These are phyloP conservation scores for Trichoderma gracile DNA, from an alignment of 2,329 filamentous ascomycete genomes.

Conservation along the genomic window DNA sequence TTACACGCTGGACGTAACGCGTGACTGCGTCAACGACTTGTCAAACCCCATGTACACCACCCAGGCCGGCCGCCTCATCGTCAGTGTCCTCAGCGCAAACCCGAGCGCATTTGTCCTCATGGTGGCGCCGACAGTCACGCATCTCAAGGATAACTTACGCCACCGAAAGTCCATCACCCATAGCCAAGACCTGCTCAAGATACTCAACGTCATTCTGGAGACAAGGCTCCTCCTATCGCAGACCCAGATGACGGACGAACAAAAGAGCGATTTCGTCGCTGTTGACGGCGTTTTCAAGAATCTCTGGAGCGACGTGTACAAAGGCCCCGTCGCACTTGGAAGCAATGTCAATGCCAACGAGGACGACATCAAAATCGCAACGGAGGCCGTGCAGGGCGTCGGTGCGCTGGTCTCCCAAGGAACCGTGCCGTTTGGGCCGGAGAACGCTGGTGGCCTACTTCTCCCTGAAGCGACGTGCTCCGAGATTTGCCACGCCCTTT, in stretches of 20 bases:
- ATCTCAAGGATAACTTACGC: conserved; percentile 53
- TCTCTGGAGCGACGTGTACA: conserved; percentile 48
- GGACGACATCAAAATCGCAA: conserved; percentile 45
- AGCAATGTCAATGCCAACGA: conserved; percentile 34
- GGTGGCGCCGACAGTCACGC: conserved; percentile 49
- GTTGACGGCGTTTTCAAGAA: conserved; percentile 43
- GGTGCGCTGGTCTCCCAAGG: conserved; percentile 49
- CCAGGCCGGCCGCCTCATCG: conserved; percentile 53
- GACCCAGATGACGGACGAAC: conserved; percentile 38
- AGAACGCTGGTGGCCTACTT: conserved; percentile 33
- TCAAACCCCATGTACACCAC: conserved; percentile 55
- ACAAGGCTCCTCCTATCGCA: conserved; percentile 46
- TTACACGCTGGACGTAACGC: conserved; percentile 52
- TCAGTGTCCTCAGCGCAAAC: conserved; percentile 53
- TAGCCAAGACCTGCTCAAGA: conserved; percentile 52
- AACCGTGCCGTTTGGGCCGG: neutral
- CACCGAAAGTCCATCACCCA: conserved; percentile 53
- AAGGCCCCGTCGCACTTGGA: conserved; percentile 39
- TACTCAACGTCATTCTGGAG: conserved; percentile 54
- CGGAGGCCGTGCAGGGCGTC: conserved; percentile 49
- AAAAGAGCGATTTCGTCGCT: conserved; percentile 41
- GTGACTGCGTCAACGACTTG: conserved; percentile 56
- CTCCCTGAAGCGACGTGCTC: conserved; percentile 40
- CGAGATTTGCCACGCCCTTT: conserved; percentile 43
- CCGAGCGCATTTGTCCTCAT: conserved; percentile 51